These are phyloP conservation scores for Cephaloascus fragrans DNA, from an alignment of 805 yeast genomes.

Conservation along the genomic window DNA sequence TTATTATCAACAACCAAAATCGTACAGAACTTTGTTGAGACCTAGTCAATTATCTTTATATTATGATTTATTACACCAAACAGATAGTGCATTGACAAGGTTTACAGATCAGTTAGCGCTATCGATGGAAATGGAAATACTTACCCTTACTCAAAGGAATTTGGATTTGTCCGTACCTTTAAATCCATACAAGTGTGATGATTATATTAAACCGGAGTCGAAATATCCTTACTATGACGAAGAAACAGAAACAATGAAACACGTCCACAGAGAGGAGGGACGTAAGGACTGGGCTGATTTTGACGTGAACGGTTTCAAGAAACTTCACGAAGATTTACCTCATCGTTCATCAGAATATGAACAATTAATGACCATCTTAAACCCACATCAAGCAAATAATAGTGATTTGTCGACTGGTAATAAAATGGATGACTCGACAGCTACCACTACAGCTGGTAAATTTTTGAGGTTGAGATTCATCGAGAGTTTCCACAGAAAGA, in stretches of 20 bases:
- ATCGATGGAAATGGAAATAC: constrained; percentile 80
- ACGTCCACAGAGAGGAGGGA: constrained; percentile 31
- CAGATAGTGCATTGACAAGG: constrained; percentile 64
- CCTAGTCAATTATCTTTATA: constrained; percentile 77
- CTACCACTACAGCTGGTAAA: constrained; percentile 41
- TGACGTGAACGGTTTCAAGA: constrained; percentile 24
- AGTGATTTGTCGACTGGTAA: constrained; percentile 20
- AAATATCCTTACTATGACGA: constrained; percentile 25
- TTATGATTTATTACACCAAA: constrained; percentile 76
- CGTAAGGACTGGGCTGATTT: constrained; percentile 19
- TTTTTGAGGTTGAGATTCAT: constrained; percentile 82
- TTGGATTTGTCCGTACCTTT: constrained; percentile 65
- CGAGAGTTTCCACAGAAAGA: constrained; percentile 72
- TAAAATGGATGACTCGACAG: constrained; percentile 19
- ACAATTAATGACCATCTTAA: constrained; percentile 60
- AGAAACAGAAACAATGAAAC: constrained; percentile 16
- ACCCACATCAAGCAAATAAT: constrained; percentile 21
- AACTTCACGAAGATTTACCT: constrained; percentile 55
- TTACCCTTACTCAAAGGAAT: constrained; percentile 70
- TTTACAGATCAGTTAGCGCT: constrained; percentile 74
- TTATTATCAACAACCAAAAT: constrained; percentile 42
- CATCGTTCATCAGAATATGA: constrained; percentile 81
- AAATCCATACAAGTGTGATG: constrained; percentile 50
- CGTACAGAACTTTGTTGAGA: constrained; percentile 65
- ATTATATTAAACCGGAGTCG: constrained; percentile 36